A percentile compares a stretch with the other conserved stretches of the same genome.
phyloP scores from a whole-genome alignment of 805 yeast genomes.

The Jamesozyma hellenica region DNA sequence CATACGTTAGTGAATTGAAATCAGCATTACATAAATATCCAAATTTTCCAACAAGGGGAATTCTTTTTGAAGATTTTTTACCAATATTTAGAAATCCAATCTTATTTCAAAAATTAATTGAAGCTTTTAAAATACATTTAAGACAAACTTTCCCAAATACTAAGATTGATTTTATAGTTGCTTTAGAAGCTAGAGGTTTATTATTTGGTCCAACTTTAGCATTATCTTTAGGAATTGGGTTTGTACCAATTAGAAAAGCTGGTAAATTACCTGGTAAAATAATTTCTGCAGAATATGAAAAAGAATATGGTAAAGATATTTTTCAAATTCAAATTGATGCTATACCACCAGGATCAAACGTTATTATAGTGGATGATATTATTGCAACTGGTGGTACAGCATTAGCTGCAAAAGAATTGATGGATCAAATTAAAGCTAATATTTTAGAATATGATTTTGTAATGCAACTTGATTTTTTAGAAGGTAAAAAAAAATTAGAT shows the following conservation, averaged over 20 bases:
- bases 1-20: conserved; percentile 31
- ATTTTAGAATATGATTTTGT: conserved; percentile 75
- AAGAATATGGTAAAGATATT: conserved; percentile 85
- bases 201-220: conserved; percentile 93
- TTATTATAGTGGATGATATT: conserved; percentile 85
- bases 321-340: conserved; percentile 82
- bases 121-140: conserved; percentile 72
- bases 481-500: conserved; percentile 76
- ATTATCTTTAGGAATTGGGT: conserved; percentile 75
- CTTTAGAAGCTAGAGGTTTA: conserved; percentile 93
- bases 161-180: conserved; percentile 79
- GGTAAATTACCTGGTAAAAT: conserved; percentile 90
- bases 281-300: conserved; percentile 57
- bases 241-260: conserved; percentile 91
- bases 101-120: conserved; percentile 66
- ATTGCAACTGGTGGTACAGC: conserved; percentile 98
- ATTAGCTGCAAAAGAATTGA: conserved; percentile 79
- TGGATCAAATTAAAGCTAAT: conserved; percentile 52
- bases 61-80: conserved; percentile 87
- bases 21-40: conserved; percentile 66
- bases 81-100: conserved; percentile 82
- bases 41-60: conserved; percentile 86
- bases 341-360: conserved; percentile 69
- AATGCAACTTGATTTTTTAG: conserved; percentile 86
- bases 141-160: conserved; percentile 41